phyloP scores from a whole-genome alignment of 2,329 filamentous ascomycete species.

The Periconia sp. region DNA sequence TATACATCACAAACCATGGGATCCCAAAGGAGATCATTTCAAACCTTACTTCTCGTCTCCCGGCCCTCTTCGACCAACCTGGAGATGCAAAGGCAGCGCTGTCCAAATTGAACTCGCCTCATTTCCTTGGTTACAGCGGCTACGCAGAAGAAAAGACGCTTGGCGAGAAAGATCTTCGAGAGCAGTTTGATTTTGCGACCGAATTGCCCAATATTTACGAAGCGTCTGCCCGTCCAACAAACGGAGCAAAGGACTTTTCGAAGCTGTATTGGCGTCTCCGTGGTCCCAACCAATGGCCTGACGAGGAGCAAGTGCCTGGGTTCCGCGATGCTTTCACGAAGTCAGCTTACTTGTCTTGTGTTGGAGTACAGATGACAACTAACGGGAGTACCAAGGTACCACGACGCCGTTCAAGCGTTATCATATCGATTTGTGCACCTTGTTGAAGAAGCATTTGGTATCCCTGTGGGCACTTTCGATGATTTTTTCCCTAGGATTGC shows the following conservation, averaged over 20 bases:
- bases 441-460: conserved; percentile 61
- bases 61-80: conserved; percentile 15
- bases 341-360: conserved; percentile 16
- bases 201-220: conserved; percentile 50
- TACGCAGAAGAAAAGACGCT: conserved; percentile 63
- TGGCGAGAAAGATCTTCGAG: conserved; percentile 58
- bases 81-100: conserved; percentile 11
- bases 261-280: conserved; percentile 50
- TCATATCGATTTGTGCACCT: conserved; percentile 62
- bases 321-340: conserved; percentile 37
- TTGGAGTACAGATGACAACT: not conserved
- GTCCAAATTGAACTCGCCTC: conserved; percentile 57
- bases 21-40: conserved; percentile 47
- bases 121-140: conserved; percentile 66
- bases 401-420: conserved; percentile 57
- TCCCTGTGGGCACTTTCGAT: conserved; percentile 56
- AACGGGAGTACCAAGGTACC: conserved; percentile 47
- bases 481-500: conserved; percentile 58
- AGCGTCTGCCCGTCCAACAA: conserved; percentile 28
- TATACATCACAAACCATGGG: conserved; percentile 60
- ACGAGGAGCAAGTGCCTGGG: conserved; percentile 31
- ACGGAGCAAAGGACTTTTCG: conserved; percentile 48
- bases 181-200: conserved; percentile 67
- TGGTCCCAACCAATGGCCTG: conserved; percentile 48
- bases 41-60: conserved; percentile 41